These are phyloP conservation scores for Hirsutella rhossiliensis DNA, from an alignment of 2,329 filamentous ascomycete genomes.

Conservation along the genomic window DNA sequence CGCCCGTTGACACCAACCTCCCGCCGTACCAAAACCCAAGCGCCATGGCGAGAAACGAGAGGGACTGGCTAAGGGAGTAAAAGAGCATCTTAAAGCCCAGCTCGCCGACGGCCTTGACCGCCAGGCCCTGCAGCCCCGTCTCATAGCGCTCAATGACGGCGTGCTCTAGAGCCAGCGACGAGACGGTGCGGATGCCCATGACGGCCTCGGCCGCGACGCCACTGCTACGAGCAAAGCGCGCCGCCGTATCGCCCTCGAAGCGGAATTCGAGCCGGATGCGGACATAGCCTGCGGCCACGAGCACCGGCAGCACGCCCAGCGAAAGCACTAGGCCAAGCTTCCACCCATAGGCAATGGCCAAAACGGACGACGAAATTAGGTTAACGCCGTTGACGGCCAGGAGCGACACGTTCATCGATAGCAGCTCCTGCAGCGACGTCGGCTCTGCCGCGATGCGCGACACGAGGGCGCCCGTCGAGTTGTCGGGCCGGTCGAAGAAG, in stretches of 20 bases:
- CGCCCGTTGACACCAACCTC: constrained; percentile 26
- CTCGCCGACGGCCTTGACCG: constrained; percentile 14
- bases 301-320: constrained; percentile 30
- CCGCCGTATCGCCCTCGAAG: constrained; percentile 30
- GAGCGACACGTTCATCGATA: constrained; percentile 34
- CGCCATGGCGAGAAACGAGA: constrained; percentile 25
- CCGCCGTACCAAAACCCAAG: constrained; percentile 30
- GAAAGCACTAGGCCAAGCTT: constrained; percentile 36
- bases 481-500: constrained; percentile 27
- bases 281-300: constrained; percentile 32
- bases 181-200: constrained; percentile 34
- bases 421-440: constrained; percentile 36
- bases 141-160: constrained; percentile 26
- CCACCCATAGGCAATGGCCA: constrained; percentile 35
- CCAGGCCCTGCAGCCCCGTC: constrained; percentile 17
- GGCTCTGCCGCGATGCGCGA: constrained; percentile 25
- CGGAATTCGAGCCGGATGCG: constrained; percentile 35
- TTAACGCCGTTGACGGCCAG: constrained; percentile 34
- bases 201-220: constrained; percentile 37
- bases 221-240: constrained; percentile 33
- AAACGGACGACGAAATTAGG: constrained; percentile 29
- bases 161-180: constrained; percentile 33
- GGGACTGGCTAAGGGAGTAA: constrained; percentile 27
- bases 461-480: constrained; percentile 26
- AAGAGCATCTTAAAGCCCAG: constrained; percentile 27